Evolutionary conservation across 306 rosid species (phyloP).

Genomic region (Prosopis cineraria): DNA sequence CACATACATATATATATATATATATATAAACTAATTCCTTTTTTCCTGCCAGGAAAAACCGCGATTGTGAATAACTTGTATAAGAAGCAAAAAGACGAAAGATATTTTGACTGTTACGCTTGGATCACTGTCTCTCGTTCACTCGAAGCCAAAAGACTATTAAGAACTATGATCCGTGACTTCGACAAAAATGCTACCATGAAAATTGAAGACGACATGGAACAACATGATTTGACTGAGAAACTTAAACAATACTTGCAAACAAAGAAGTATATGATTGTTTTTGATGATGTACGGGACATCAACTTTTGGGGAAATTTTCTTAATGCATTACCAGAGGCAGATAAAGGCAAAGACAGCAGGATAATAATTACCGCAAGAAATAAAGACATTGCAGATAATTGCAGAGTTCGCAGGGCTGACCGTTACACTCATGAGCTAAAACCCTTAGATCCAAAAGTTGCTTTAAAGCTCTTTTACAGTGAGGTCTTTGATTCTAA

Average conservation of each 20-base stretch:
- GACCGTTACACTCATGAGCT: neutral
- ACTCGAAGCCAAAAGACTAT: neutral
- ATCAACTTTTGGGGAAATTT: neutral
- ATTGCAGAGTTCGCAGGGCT: neutral
- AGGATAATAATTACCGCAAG: neutral
- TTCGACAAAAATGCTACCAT: neutral
- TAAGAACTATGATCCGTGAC: neutral
- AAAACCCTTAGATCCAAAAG: neutral
- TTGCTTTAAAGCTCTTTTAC: neutral
- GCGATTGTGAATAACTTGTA: neutral
- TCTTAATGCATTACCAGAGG: neutral
- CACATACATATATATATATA: no score
- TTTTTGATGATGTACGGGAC: conserved; percentile 10
- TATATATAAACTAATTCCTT: no score
- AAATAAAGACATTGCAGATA: neutral
- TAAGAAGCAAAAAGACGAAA: neutral
- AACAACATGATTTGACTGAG: neutral
- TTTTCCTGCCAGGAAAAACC: conserved; percentile 4
- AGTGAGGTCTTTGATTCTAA: neutral
- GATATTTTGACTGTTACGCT: neutral
- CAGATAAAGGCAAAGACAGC: neutral
- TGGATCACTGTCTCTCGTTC: conserved; percentile 10
- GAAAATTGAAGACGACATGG: neutral
- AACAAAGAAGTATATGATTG: neutral
- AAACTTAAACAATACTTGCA: neutral